Conservation (phyloP, 73 alveolate genomes). For the Paramecium caudatum region DNA sequence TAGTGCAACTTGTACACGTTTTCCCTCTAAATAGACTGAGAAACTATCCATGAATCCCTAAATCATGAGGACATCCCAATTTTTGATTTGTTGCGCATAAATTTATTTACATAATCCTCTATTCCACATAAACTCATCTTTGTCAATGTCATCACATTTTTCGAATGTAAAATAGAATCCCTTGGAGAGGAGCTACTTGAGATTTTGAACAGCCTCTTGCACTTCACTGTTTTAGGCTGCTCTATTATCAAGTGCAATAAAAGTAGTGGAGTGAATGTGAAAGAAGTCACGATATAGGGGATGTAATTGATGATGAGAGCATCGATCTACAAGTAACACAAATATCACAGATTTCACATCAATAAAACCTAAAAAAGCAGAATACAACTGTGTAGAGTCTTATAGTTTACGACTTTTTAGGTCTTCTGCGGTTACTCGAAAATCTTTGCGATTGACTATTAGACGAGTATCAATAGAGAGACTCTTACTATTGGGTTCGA, state of each 20-base stretch:
- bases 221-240: slow-evolving; percentile 1
- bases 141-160: slow-evolving; percentile 57
- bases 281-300: slow-evolving; percentile 52
- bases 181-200: slow-evolving; percentile 17
- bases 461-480: slow-evolving; percentile 26
- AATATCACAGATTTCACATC: slow-evolving; percentile 18
- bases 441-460: slow-evolving; percentile 1
- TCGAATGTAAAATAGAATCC: slow-evolving; percentile 58
- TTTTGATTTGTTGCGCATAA: not conserved
- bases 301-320: slow-evolving; percentile 46
- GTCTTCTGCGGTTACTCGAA: not conserved
- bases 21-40: slow-evolving; percentile 59
- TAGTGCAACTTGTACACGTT: slow-evolving; percentile 40
- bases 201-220: not conserved
- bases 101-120: slow-evolving; percentile 31
- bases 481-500: slow-evolving; percentile 30
- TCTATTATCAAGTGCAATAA: not conserved
- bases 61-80: slow-evolving; percentile 42
- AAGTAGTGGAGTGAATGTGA: not conserved
- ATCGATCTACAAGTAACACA: slow-evolving; percentile 40
- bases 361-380: slow-evolving; percentile 62
- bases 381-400: not conserved
- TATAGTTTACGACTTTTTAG: not conserved
- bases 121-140: slow-evolving; percentile 54
- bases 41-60: slow-evolving; percentile 59